These are phyloP conservation scores for Scleroderma citrinum DNA, from an alignment of 768 basidiomycete genomes.

Conservation along the genomic window DNA sequence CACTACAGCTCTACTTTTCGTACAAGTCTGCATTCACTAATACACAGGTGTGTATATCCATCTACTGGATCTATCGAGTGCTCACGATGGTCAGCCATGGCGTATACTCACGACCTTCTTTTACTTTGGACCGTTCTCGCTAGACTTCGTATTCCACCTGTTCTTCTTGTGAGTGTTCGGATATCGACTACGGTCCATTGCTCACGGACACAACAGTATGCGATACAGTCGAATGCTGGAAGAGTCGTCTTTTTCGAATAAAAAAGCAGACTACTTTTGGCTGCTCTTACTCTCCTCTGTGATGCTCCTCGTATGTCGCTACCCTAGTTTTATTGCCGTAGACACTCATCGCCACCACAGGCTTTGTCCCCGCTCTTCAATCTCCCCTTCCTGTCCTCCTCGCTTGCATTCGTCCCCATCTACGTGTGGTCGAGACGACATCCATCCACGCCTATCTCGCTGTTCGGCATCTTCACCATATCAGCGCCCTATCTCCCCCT, in stretches of 20 bases:
- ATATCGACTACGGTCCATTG: neutral
- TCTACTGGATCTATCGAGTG: neutral
- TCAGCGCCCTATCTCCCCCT: conserved; percentile 93
- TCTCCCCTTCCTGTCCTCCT: conserved; percentile 88
- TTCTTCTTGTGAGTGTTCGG: conserved; percentile 85
- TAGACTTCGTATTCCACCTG: conserved; percentile 94
- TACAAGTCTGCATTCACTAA: conserved; percentile 80
- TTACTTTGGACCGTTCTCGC: conserved; percentile 89
- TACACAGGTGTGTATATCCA: conserved; percentile 53
- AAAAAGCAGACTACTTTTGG: conserved; percentile 94
- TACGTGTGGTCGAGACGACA: conserved; percentile 97
- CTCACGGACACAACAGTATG: conserved; percentile 53
- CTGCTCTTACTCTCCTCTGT: conserved; percentile 76
- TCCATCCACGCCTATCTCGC: conserved; percentile 89
- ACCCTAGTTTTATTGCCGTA: neutral
- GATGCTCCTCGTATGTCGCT: conserved; percentile 71
- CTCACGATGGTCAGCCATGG: conserved; percentile 59
- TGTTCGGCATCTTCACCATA: conserved; percentile 93
- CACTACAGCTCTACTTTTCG: conserved; percentile 90
- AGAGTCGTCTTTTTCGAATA: conserved; percentile 91
- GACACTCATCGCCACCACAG: conserved; percentile 31
- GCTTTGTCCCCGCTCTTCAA: conserved; percentile 82
- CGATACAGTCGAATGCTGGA: conserved; percentile 95
- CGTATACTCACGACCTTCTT: conserved; percentile 87
- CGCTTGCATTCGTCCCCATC: conserved; percentile 90